Conservation (phyloP, 2,329 filamentous ascomycete genomes). For the Parafenestella ontariensis region DNA sequence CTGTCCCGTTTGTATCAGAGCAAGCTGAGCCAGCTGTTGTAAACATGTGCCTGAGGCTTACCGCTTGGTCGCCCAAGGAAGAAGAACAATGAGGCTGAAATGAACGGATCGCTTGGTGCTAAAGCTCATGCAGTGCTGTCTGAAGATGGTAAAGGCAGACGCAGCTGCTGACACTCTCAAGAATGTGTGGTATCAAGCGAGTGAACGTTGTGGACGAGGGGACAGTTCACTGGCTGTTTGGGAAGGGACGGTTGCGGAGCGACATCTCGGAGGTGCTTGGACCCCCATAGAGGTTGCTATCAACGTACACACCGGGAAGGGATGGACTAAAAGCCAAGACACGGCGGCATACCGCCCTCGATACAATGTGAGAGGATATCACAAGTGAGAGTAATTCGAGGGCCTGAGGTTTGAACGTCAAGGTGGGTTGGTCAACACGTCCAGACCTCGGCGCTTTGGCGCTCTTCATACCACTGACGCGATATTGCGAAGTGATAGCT, state of each 20-base stretch:
- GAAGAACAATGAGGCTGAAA: constrained; percentile 4
- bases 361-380: too few species aligned
- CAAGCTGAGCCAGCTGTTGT: not conserved
- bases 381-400: too few species aligned
- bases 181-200: not conserved
- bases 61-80: constrained; percentile 8
- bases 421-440: too few species aligned
- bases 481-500: not conserved
- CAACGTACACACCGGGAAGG: too few species aligned
- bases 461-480: not conserved
- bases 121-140: constrained; percentile 17
- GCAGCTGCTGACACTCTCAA: not conserved
- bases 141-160: not conserved
- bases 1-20: not conserved
- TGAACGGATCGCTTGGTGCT: constrained; percentile 3
- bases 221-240: not conserved
- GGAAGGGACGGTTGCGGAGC: constrained; percentile 7
- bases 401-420: too few species aligned
- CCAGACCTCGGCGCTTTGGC: not conserved
- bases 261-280: constrained; percentile 15
- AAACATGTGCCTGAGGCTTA: constrained; percentile 4
- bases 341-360: too few species aligned
- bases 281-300: too few species aligned
- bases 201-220: not conserved
- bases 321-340: too few species aligned